Evolutionary conservation across 306 rosid species (phyloP), one percentile per base, ranked within the genome.

Genomic region (Echinosophora koreensis): DNA sequence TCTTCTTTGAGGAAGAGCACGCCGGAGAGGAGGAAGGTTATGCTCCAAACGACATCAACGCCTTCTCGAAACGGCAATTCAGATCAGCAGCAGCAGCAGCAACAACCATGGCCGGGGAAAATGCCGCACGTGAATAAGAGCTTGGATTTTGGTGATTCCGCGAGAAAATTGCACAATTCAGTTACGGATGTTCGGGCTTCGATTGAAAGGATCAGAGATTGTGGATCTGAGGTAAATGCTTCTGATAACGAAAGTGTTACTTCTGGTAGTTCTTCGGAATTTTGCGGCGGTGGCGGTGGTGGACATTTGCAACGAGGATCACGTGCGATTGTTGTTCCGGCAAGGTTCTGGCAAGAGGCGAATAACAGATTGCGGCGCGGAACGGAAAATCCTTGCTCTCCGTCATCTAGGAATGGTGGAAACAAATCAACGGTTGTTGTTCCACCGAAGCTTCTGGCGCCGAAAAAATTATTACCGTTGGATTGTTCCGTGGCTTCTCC

Each of bases 171-270:
- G 70, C 22, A 22, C 22, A 22, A 22, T 22, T 22, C 22, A 22
- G 22, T 22, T 22, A 0, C 1, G 22, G 22, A 22, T 22, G 22
- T 22, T 22, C 22, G 22, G 1, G 22, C 22, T 22, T 22, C 22
- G 22, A 22, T 22, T 22, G 22, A 22, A 22, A 22, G 22, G 22
- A 22, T 0, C 22, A 22, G 22, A 55, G 86, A 41, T 44, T 18
- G 57, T 61, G 82, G 97, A 84, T 87, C 90, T 74, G 86, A 86
- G 67, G 16, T 71, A 69, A 67, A 57, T 74, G 76, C 87, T 55
- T 90, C 93, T 28, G 97, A 92, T 84, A 77, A 74, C n/a, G 99
- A 88, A 39, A 95, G 97, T 47, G 88, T 86, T 8, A 90, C 96
- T 54, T 95, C 93, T 22, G 88, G 89, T 38, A 78, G 92, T 64